Evolutionary conservation across 2,329 filamentous ascomycete species (phyloP).

Genomic region (Arthrobotrys entomopaga): DNA sequence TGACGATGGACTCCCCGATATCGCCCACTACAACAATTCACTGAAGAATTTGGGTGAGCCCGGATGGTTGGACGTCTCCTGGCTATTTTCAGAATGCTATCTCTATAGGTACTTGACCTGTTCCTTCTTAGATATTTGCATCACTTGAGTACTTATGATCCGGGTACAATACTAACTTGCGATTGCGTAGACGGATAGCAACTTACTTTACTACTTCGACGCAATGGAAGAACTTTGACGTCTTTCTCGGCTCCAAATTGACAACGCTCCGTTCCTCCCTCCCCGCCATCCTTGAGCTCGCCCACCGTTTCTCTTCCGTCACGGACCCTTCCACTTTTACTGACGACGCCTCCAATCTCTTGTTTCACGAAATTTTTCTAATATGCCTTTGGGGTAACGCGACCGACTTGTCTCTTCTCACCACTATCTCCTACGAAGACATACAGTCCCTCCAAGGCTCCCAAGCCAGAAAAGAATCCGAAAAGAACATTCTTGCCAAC

Average conservation of each 20-base stretch:
- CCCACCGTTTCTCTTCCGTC: conserved; percentile 79
- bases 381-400: conserved; percentile 98
- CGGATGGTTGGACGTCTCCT: conserved; percentile 84
- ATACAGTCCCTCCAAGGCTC: conserved; percentile 96
- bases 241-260: conserved; percentile 90
- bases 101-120: conserved; percentile 74
- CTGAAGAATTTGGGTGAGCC: conserved; percentile 77
- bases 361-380: conserved; percentile 94
- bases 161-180: conserved; percentile 58
- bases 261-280: conserved; percentile 91
- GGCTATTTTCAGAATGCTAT: conserved; percentile 95
- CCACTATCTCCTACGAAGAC: conserved; percentile 90
- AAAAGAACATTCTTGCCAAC: conserved; percentile 92
- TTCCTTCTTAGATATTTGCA: background rate
- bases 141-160: no score
- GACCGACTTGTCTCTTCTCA: conserved; percentile 90
- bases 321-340: conserved; percentile 57
- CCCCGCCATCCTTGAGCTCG: conserved; percentile 83
- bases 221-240: conserved; percentile 89
- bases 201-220: conserved; percentile 79
- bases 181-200: conserved; percentile 73
- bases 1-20: conserved; percentile 80
- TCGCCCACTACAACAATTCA: conserved; percentile 85
- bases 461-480: conserved; percentile 82
- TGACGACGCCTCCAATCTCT: conserved; percentile 75